Percentiles rank a stretch among this genome's conserved stretches.
Conservation (phyloP, 768 basidiomycete species). For the Trametes elegans region DNA sequence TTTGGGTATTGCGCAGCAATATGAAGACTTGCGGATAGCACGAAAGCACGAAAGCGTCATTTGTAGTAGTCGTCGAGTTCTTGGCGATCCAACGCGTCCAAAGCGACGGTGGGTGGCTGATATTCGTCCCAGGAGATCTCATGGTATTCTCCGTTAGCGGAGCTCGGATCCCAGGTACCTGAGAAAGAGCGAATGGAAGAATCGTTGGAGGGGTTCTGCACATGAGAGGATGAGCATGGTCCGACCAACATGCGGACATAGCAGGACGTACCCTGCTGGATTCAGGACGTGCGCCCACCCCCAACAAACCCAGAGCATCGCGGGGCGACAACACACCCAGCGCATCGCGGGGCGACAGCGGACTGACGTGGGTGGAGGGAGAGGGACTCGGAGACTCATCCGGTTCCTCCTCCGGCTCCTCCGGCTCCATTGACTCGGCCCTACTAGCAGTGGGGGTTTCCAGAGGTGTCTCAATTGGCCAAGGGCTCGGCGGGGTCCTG, state of each 20-base stretch:
- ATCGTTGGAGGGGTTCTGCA: background rate
- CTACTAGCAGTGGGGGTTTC: background rate
- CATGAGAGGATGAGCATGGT: background rate
- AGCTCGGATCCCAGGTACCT: slow-evolving; percentile 15
- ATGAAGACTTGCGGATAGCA: background rate
- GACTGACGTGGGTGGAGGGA: background rate
- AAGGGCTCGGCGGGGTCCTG: background rate
- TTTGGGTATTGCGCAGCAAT: background rate
- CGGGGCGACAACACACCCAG: too few relatives aligned
- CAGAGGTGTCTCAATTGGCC: background rate
- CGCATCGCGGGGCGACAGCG: background rate
- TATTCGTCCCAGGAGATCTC: slow-evolving; percentile 11
- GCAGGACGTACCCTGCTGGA: slow-evolving; percentile 3
- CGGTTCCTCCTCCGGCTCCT: background rate
- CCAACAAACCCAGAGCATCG: background rate
- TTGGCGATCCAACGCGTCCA: background rate
- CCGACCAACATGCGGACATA: too few relatives aligned
- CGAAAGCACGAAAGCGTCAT: slow-evolving; percentile 4
- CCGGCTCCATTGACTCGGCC: background rate
- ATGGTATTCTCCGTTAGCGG: background rate
- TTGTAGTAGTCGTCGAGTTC: slow-evolving; percentile 12
- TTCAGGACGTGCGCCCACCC: background rate
- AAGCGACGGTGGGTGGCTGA: background rate
- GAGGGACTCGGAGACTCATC: background rate
- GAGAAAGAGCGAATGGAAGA: slow-evolving; percentile 14